Conservation (phyloP, 345 rosid genomes). For the Corchorus capsularis region DNA sequence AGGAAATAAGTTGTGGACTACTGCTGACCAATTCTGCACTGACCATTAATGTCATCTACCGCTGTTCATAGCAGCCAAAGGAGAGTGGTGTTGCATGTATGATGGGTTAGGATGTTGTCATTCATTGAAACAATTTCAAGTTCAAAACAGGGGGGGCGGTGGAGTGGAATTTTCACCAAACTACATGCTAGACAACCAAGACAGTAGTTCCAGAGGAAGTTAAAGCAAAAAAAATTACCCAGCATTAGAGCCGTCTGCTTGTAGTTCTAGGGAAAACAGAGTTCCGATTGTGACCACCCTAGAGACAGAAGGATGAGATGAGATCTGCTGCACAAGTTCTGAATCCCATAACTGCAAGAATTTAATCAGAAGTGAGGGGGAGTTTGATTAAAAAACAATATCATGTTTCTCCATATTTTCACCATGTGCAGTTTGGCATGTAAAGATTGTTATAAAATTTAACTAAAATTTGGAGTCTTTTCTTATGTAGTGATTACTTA, state of each 20-base stretch:
- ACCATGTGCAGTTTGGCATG: not conserved
- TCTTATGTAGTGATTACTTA: not conserved
- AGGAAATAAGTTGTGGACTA: not conserved
- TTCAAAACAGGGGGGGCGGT: not conserved
- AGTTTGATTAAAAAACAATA: not conserved
- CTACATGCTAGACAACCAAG: not conserved
- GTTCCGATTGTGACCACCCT: constrained; percentile 87
- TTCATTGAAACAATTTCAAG: not conserved
- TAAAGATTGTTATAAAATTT: not conserved
- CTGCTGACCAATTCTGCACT: not conserved
- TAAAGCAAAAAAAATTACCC: constrained; percentile 53
- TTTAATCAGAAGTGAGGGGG: not conserved
- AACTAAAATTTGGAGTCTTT: not conserved
- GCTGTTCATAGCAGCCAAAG: not conserved
- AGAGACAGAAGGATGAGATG: constrained; percentile 68
- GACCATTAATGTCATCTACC: not conserved
- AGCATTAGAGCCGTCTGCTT: constrained; percentile 55
- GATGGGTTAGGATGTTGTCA: not conserved
- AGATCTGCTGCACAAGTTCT: constrained; percentile 59
- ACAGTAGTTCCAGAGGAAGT: not conserved
- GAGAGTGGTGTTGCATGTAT: not conserved
- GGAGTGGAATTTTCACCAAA: not conserved
- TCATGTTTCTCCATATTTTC: not conserved
- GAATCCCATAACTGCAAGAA: constrained; percentile 79
- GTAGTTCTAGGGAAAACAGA: constrained; percentile 72